Percentiles rank a stretch among this genome's conserved stretches.
phyloP scores from a whole-genome alignment of 139 green algal species.

The Coelastrella sp. region DNA sequence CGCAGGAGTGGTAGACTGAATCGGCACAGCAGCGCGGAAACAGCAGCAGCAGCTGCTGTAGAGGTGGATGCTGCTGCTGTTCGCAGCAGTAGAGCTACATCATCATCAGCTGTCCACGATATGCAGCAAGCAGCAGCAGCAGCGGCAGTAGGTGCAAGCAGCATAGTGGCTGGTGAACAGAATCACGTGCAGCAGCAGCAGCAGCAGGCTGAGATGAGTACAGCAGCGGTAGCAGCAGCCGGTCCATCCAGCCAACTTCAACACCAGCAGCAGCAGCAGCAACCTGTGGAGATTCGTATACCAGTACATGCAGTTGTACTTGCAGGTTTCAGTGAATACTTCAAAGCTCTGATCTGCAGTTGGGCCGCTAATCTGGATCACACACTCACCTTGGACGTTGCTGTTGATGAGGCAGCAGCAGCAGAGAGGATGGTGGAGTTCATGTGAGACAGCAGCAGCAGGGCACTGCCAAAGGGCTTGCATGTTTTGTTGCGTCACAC shows the following conservation, averaged over 20 bases:
- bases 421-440: constrained; percentile 49
- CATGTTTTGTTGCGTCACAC: background rate
- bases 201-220: too few species aligned
- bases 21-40: too few species aligned
- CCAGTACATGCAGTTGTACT: constrained; percentile 45
- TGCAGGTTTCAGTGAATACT: constrained; percentile 48
- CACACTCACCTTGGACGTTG: constrained; percentile 41
- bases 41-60: too few species aligned
- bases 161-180: too few species aligned
- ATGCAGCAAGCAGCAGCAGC: too few species aligned
- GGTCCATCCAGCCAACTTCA: background rate
- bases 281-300: constrained; percentile 17
- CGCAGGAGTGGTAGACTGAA: too few species aligned
- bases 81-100: too few species aligned
- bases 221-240: constrained; percentile 8
- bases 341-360: constrained; percentile 39
- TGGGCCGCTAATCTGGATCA: constrained; percentile 35
- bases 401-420: constrained; percentile 20
- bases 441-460: too few species aligned
- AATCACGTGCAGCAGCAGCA: constrained; percentile 48
- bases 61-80: too few species aligned
- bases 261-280: constrained; percentile 24
- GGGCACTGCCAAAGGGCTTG: too few species aligned
- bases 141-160: too few species aligned
- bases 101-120: too few species aligned